Evolutionary conservation across 2,329 filamentous ascomycete species (phyloP).

Genomic region (Trichoderma cornu-damae): DNA sequence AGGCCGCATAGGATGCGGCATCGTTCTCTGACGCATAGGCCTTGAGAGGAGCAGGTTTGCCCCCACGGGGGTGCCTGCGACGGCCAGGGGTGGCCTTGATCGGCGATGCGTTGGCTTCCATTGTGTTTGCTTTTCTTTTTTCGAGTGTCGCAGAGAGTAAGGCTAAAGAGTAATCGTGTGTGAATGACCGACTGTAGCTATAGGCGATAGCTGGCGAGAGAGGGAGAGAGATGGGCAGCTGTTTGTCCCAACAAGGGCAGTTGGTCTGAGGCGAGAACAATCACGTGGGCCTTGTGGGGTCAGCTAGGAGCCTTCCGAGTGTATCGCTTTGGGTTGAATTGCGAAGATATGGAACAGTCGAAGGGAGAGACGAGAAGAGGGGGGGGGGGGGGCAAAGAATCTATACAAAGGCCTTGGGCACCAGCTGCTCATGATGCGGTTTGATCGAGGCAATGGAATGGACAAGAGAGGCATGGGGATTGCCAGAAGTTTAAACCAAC

Average conservation of each 20-base stretch:
- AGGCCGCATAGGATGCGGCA: constrained; percentile 29
- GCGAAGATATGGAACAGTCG: not conserved
- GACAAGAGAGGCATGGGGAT: not conserved
- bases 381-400: not conserved
- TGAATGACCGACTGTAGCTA: not conserved
- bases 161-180: not conserved
- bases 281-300: not conserved
- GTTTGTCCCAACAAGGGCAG: too few relatives aligned
- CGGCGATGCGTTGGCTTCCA: constrained; percentile 34
- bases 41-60: constrained; percentile 42
- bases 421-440: not conserved
- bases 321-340: not conserved
- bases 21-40: constrained; percentile 59
- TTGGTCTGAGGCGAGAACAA: constrained; percentile 4
- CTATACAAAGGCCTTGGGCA: not conserved
- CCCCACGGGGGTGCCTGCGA: constrained; percentile 38
- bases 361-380: not conserved
- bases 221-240: too few relatives aligned
- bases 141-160: not conserved
- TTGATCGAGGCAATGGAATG: not conserved
- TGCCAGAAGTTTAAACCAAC: not conserved
- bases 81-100: constrained; percentile 34
- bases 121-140: constrained; percentile 20
- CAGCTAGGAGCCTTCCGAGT: not conserved
- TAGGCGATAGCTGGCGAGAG: not conserved